A percentile compares a stretch with the other conserved stretches of the same genome.
Evolutionary conservation across 2,329 filamentous ascomycete genomes (phyloP).

Genomic region (Colletotrichum musicola): DNA sequence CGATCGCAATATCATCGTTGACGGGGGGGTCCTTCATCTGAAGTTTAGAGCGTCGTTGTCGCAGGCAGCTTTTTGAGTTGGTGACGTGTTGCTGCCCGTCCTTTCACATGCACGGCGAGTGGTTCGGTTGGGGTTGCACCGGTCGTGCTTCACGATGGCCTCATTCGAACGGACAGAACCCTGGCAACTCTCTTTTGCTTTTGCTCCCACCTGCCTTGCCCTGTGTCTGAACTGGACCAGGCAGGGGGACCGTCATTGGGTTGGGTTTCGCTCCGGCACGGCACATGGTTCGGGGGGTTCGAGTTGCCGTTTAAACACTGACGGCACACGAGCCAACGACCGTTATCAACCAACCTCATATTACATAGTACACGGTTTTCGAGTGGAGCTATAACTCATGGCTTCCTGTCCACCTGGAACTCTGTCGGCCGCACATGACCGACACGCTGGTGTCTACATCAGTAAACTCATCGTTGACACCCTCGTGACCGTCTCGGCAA

Average conservation of each 20-base stretch:
- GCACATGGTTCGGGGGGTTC: neutral
- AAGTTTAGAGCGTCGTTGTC: conserved; percentile 21
- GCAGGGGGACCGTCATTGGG: neutral
- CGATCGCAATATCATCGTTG: conserved; percentile 26
- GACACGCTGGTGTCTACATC: no score
- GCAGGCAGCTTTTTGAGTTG: conserved; percentile 28
- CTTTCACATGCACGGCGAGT: conserved; percentile 34
- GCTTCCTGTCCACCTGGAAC: no score
- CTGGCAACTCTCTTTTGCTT: conserved; percentile 11
- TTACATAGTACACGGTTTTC: no score
- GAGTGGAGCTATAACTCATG: no score
- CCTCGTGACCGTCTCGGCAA: no score
- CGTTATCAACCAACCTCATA: no score
- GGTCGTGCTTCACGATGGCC: conserved; percentile 15
- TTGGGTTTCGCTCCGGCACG: no score
- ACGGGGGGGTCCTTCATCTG: neutral
- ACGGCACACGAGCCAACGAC: no score
- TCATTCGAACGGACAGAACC: conserved; percentile 14
- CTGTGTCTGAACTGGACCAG: neutral
- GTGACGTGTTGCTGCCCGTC: conserved; percentile 25
- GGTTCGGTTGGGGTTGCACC: conserved; percentile 17
- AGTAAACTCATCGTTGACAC: no score
- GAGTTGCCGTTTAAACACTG: no score
- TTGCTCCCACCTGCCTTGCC: neutral
- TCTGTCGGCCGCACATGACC: no score